Percentiles rank a stretch among this genome's conserved stretches.
These are phyloP conservation scores for Exophiala alcalophila DNA, from an alignment of 2,329 filamentous ascomycete genomes.

Conservation along the genomic window DNA sequence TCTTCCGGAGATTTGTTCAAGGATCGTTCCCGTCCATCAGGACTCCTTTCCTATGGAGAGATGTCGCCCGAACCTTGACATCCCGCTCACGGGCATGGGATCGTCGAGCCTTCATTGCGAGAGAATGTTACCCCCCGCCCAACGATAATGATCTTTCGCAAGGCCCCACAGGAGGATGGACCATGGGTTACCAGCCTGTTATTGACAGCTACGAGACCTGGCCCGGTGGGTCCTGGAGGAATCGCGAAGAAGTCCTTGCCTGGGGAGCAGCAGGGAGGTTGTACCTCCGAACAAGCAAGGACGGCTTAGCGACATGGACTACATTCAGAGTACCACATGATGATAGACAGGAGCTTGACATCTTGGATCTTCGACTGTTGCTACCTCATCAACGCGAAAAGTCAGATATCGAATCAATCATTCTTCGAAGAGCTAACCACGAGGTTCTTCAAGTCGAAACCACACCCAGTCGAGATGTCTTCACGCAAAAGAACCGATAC, in stretches of 20 bases:
- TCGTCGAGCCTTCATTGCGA: slow-evolving; percentile 54
- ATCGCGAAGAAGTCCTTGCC: slow-evolving; percentile 54
- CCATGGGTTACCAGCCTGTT: slow-evolving; percentile 57
- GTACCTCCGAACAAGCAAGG: slow-evolving; percentile 49
- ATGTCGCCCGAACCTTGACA: slow-evolving; percentile 54
- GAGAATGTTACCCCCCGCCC: slow-evolving; percentile 49
- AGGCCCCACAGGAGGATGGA: slow-evolving; percentile 44
- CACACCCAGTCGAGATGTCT: slow-evolving; percentile 42
- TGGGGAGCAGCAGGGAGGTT: slow-evolving; percentile 61
- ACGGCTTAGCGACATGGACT: slow-evolving; percentile 35
- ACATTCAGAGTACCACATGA: slow-evolving; percentile 27
- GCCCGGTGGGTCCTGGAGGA: slow-evolving; percentile 46
- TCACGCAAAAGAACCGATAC: slow-evolving; percentile 33
- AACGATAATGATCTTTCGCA: slow-evolving; percentile 7
- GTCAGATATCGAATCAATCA: slow-evolving; percentile 44
- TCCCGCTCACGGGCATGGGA: slow-evolving; percentile 58
- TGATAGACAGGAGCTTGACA: slow-evolving; percentile 50
- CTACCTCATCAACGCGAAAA: slow-evolving; percentile 40
- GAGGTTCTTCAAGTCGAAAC: slow-evolving; percentile 33
- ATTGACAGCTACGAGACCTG: slow-evolving; percentile 58
- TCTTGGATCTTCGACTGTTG: slow-evolving; percentile 56
- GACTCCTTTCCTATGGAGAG: slow-evolving; percentile 45
- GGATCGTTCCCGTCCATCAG: slow-evolving; percentile 47
- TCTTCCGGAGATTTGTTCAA: slow-evolving; percentile 47
- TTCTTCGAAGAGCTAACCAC: slow-evolving; percentile 57